A percentile compares a stretch with the other conserved stretches of the same genome.
Conservation (phyloP, 176 grass and related monocot species). For the Echinochloa phyllopogon region DNA sequence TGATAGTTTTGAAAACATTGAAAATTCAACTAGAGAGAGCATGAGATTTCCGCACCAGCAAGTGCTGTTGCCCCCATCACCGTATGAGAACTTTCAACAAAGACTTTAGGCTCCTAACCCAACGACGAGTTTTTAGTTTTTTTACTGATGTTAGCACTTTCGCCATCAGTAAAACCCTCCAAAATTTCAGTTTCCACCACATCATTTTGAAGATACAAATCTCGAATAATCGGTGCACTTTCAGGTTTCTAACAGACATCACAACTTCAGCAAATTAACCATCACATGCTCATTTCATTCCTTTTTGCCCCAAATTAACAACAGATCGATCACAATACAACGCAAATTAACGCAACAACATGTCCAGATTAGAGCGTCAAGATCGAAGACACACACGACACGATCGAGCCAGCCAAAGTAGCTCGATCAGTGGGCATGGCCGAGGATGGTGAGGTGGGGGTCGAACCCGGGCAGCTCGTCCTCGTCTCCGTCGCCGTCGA, state of each 20-base stretch:
- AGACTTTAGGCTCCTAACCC: not conserved
- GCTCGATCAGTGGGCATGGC: conserved; percentile 39
- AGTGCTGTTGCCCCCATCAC: not conserved
- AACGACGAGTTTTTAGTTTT: not conserved
- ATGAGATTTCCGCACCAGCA: not conserved
- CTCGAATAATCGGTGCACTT: not conserved
- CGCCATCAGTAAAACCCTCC: too few species aligned
- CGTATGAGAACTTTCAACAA: not conserved
- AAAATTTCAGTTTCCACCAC: too few species aligned
- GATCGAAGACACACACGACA: not conserved
- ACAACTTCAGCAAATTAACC: not conserved
- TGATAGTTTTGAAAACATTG: too few species aligned
- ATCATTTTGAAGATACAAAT: not conserved
- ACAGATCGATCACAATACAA: not conserved
- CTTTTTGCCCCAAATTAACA: not conserved
- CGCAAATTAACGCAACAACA: not conserved
- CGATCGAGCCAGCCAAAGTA: not conserved
- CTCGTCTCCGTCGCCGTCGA: conserved; percentile 28
- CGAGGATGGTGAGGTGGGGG: conserved; percentile 43
- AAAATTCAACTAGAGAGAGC: too few species aligned
- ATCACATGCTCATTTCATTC: not conserved
- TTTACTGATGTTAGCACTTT: not conserved
- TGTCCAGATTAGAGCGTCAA: not conserved
- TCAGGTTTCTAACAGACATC: not conserved
- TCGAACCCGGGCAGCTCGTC: conserved; percentile 45